Evolutionary conservation across 768 basidiomycete genomes (phyloP).

Genomic region (Boletus patriciae): DNA sequence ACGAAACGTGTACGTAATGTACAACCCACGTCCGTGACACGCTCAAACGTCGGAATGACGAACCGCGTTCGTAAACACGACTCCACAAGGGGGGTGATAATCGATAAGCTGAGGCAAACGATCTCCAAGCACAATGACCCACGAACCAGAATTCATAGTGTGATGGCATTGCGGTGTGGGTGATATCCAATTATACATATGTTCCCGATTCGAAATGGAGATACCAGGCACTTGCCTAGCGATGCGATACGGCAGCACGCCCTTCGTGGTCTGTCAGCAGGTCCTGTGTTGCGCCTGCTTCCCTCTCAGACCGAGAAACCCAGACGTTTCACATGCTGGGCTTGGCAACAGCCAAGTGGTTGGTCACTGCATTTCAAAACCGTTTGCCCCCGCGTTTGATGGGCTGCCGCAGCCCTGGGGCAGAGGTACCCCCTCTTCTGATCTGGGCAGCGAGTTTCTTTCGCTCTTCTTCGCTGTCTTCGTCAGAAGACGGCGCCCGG

Average conservation of each 20-base stretch:
- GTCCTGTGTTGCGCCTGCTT: slow-evolving; percentile 3
- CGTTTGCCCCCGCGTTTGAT: slow-evolving; percentile 74
- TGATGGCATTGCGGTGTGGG: neutral
- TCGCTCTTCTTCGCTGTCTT: slow-evolving; percentile 59
- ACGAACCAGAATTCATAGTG: neutral
- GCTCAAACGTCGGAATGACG: neutral
- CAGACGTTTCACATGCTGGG: neutral
- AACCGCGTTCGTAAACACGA: slow-evolving; percentile 11
- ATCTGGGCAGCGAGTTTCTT: slow-evolving; percentile 43
- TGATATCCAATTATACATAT: neutral
- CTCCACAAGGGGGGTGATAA: slow-evolving; percentile 2
- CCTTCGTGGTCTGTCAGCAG: slow-evolving; percentile 4
- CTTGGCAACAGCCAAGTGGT: neutral
- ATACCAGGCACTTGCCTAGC: slow-evolving; percentile 4
- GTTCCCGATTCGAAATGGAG: neutral
- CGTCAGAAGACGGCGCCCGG: slow-evolving; percentile 44
- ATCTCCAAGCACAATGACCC: neutral
- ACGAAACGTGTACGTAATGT: neutral
- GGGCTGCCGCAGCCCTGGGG: slow-evolving; percentile 66
- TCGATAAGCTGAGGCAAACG: neutral
- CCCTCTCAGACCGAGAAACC: neutral
- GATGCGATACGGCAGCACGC: neutral
- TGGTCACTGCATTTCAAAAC: slow-evolving; percentile 46
- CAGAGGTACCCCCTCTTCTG: slow-evolving; percentile 39
- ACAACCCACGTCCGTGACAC: neutral